A percentile compares a stretch with the other conserved stretches of the same genome.
Conservation (phyloP, 495 filamentous ascomycete genomes). For the Aspergillus bertholletiae region DNA sequence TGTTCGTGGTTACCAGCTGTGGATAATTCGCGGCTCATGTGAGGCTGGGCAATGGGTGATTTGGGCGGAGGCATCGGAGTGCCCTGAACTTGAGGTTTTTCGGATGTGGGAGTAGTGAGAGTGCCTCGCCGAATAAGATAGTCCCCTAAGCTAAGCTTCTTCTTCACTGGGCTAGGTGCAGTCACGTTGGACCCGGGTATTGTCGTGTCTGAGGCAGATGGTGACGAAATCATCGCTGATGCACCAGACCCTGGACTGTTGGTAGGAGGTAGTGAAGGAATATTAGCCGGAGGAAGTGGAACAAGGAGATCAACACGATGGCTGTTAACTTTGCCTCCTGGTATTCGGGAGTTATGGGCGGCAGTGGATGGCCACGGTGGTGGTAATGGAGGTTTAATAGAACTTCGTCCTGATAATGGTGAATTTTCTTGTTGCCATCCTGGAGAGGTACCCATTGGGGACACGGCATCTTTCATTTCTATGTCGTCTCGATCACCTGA, state of each 20-base stretch:
- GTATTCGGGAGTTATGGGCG: conserved; percentile 35
- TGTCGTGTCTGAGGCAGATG: conserved; percentile 27
- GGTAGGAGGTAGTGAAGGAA: conserved; percentile 16
- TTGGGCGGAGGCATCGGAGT: conserved; percentile 24
- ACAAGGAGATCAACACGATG: conserved; percentile 33
- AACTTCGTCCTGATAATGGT: conserved; percentile 16
- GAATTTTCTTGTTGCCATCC: conserved; percentile 12
- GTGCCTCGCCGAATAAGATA: conserved; percentile 53
- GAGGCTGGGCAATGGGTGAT: conserved; percentile 19
- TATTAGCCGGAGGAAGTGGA: conserved; percentile 34
- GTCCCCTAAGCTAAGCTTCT: conserved; percentile 66
- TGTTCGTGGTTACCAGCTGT: conserved; percentile 12
- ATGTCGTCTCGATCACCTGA: conserved; percentile 25
- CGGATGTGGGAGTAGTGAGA: conserved; percentile 37
- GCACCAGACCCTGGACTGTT: conserved; percentile 32
- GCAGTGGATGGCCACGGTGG: conserved; percentile 38
- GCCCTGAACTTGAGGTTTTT: conserved; percentile 33
- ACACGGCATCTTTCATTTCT: conserved; percentile 32
- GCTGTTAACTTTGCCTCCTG: conserved; percentile 18
- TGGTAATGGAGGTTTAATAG: conserved; percentile 26
- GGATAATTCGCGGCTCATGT: conserved; percentile 7
- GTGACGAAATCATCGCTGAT: conserved; percentile 30
- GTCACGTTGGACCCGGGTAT: conserved; percentile 32
- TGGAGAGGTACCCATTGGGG: conserved; percentile 7
- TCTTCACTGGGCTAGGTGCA: conserved; percentile 57